Evolutionary conservation across 257 asterid genomes (phyloP), one percentile per base, ranked within the genome.

Genomic region (Przewalskia tangutica): DNA sequence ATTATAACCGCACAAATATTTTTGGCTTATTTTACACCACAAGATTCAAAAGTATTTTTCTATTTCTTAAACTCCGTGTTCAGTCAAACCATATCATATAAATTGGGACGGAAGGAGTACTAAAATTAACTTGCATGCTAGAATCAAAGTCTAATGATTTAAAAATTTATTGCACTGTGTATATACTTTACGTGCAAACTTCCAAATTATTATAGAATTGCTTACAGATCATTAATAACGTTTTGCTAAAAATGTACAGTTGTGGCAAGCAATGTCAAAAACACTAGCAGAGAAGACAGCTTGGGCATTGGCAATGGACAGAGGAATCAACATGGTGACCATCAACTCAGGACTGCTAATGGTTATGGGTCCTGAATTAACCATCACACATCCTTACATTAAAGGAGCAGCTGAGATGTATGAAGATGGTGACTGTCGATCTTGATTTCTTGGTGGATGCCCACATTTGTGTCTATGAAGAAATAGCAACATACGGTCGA

Each of bases 251-350:
- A 18, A 58, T 79, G 75, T 0, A 77, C 84, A 95, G 98, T 82
- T 95, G 64, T 95, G 98, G 99, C 93, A 94, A 66, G 98, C 91
- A 7, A 55, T 93, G 68, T 90, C 97, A 2, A 95, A 95, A 86
- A 92, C 99, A 0, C 32, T 91, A 38, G 95, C 97, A 0, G 98
- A 95, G 91, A 95, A 91, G 88, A 89, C 94, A 18, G 98, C 97
- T 0, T 92, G 98, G 97, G 97, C 97, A 3, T 77, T 95, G 84
- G 98, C 97, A 4, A 95, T 94, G 98, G 99, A 94, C 87, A 88
- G 98, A 86, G 98, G 85, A 38, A 90, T 95, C 40, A 91, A 87
- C 87, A 91, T 94, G 97, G 95, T 92, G 5, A 87, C 94, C 1
- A 87, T 95, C 1, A 95, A 95, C 14, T 93, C 89, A 0, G 98